A percentile compares a stretch with the other conserved stretches of the same genome.
Conservation (phyloP, 108 stramenopile species). For the Tribonema minus region DNA sequence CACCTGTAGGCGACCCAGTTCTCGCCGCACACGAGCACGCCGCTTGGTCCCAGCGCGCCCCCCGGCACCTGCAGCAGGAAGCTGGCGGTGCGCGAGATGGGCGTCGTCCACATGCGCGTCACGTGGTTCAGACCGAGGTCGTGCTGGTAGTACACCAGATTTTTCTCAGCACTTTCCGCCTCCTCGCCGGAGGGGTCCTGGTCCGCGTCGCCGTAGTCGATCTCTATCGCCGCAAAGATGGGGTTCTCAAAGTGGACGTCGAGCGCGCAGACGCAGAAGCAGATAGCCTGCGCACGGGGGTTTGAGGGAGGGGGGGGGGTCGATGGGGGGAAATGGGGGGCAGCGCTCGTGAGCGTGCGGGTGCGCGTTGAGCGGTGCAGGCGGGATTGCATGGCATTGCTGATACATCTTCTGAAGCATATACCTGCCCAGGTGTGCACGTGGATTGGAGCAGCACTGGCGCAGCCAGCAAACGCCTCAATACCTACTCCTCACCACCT, state of each 20-base stretch:
- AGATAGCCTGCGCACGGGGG: slow-evolving; percentile 64
- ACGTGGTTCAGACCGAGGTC: slow-evolving; percentile 98
- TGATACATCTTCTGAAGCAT: too few species aligned
- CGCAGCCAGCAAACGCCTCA: too few species aligned
- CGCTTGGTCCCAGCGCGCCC: slow-evolving; percentile 81
- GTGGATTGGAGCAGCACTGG: too few species aligned
- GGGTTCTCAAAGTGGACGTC: slow-evolving; percentile 98
- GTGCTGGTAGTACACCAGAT: slow-evolving; percentile 91
- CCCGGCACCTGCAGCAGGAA: slow-evolving; percentile 85
- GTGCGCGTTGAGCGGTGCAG: too few species aligned
- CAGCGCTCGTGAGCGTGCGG: too few species aligned
- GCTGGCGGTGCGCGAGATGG: slow-evolving; percentile 67
- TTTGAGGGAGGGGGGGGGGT: too few species aligned
- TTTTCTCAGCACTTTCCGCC: slow-evolving; percentile 59
- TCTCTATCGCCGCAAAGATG: slow-evolving; percentile 86
- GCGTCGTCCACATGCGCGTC: slow-evolving; percentile 68
- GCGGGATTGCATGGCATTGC: too few species aligned
- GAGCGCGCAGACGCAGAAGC: slow-evolving; percentile 75
- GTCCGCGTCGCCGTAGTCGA: slow-evolving; percentile 81
- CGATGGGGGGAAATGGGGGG: too few species aligned
- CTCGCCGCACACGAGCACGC: slow-evolving; percentile 90
- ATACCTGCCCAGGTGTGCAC: too few species aligned
- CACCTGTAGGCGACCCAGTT: slow-evolving; percentile 76
- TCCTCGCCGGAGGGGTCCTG: slow-evolving; percentile 59
- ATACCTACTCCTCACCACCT: too few species aligned